Percentiles rank a stretch among this genome's conserved stretches.
phyloP scores from a whole-genome alignment of 495 filamentous ascomycete species.

The Bryoglossum gracile region DNA sequence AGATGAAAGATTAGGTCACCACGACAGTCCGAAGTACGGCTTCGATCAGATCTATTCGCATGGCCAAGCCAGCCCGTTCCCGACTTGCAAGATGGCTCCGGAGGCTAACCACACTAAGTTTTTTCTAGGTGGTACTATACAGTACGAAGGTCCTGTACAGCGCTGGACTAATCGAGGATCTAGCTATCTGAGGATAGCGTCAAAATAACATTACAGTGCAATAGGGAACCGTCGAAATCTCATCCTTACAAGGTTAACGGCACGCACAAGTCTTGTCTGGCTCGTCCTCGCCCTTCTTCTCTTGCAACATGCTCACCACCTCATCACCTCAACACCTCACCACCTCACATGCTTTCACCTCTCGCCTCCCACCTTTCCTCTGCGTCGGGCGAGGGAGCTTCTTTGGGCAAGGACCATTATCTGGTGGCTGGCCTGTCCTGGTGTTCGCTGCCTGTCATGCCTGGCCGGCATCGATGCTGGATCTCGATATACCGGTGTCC shows the following conservation, averaged over 20 bases:
- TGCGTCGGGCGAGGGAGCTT: no score
- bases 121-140: neutral
- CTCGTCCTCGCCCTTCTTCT: neutral
- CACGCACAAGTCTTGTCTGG: neutral
- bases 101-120: neutral
- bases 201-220: no score
- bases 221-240: no score
- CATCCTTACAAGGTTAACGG: no score
- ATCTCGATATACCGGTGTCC: constrained; percentile 14
- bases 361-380: no score
- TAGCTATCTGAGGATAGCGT: no score
- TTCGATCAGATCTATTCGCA: neutral
- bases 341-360: neutral
- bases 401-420: neutral
- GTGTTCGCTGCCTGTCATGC: neutral
- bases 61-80: neutral
- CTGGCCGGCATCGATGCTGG: constrained; percentile 9
- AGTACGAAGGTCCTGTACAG: no score
- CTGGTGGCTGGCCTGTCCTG: neutral
- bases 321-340: neutral
- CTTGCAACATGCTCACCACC: neutral
- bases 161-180: no score
- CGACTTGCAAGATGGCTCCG: neutral
- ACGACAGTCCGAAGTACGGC: neutral
- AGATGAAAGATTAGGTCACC: neutral